A percentile compares a stretch with the other conserved stretches of the same genome.
Evolutionary conservation across 768 basidiomycete species (phyloP).

Genomic region (Clathrus columnatus): DNA sequence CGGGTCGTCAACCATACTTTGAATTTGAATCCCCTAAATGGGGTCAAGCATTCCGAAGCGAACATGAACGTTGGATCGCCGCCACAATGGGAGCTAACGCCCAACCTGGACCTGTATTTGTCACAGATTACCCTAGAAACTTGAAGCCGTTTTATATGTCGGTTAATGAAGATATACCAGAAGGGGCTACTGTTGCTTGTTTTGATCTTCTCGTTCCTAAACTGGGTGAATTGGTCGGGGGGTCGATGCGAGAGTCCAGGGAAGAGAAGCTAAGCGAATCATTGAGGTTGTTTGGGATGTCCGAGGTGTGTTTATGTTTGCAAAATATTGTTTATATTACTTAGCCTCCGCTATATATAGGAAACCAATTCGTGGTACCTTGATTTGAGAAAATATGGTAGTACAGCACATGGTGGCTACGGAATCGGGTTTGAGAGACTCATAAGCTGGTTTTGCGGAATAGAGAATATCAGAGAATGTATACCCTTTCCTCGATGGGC

Average conservation of each 20-base stretch:
- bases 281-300: conserved; percentile 41
- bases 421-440: conserved; percentile 94
- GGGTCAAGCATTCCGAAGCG: conserved; percentile 71
- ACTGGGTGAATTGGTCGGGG: conserved; percentile 86
- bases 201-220: conserved; percentile 89
- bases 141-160: conserved; percentile 99
- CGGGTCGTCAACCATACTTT: conserved; percentile 33
- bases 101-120: conserved; percentile 68
- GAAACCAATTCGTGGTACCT: conserved; percentile 53
- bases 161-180: conserved; percentile 31
- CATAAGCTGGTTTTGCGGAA: conserved; percentile 76
- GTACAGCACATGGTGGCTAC: conserved; percentile 89
- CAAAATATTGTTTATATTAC: not conserved
- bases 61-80: conserved; percentile 90
- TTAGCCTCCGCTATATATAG: not conserved
- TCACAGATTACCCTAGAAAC: conserved; percentile 75
- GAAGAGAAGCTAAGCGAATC: conserved; percentile 38
- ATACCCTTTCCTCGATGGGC: conserved; percentile 88
- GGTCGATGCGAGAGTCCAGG: conserved; percentile 82
- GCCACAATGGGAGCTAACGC: conserved; percentile 34
- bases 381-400: conserved; percentile 76
- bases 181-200: conserved; percentile 67
- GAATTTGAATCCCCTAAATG: conserved; percentile 44
- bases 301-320: conserved; percentile 29
- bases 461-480: conserved; percentile 89